Percentiles rank a stretch among this genome's conserved stretches.
Conservation (phyloP, 2,329 filamentous ascomycete species). For the Beauveria sp. region DNA sequence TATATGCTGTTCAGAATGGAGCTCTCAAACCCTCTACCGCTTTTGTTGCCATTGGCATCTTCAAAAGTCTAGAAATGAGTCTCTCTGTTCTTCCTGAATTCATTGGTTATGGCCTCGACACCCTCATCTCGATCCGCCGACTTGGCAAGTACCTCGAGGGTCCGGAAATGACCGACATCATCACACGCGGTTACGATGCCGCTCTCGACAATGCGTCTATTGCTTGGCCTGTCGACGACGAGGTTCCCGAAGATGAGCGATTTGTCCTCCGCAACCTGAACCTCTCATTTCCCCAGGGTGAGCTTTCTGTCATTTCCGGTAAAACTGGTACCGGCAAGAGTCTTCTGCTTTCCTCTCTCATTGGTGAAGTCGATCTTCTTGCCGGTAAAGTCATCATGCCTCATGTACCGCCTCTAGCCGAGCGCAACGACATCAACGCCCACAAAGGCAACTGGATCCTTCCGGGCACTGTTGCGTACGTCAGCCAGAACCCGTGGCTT, state of each 20-base stretch:
- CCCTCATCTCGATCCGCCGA: slow-evolving; percentile 62
- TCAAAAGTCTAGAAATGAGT: slow-evolving; percentile 64
- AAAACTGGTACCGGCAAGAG: slow-evolving; percentile 75
- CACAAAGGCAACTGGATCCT: slow-evolving; percentile 61
- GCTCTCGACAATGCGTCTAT: slow-evolving; percentile 61
- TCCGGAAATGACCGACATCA: slow-evolving; percentile 52
- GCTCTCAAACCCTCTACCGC: slow-evolving; percentile 63
- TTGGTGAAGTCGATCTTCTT: slow-evolving; percentile 68
- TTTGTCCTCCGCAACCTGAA: slow-evolving; percentile 60
- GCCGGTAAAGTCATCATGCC: slow-evolving; percentile 53
- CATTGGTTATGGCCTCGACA: slow-evolving; percentile 62
- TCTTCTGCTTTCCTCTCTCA: slow-evolving; percentile 62
- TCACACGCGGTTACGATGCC: slow-evolving; percentile 50
- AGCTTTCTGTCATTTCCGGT: slow-evolving; percentile 68
- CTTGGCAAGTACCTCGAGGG: slow-evolving; percentile 64
- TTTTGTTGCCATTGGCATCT: slow-evolving; percentile 70
- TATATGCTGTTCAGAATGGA: slow-evolving; percentile 58
- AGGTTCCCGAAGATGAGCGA: slow-evolving; percentile 46
- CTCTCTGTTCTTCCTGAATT: slow-evolving; percentile 66
- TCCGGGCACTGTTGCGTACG: slow-evolving; percentile 61
- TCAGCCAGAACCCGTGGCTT: slow-evolving; percentile 77
- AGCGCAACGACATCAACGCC: slow-evolving; percentile 56
- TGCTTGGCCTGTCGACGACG: slow-evolving; percentile 64
- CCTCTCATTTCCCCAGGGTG: slow-evolving; percentile 57
- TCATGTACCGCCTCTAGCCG: slow-evolving; percentile 37